Base-by-base conservation (phyloP, 768 basidiomycete genomes). In the Nidularia pulvinata region DNA sequence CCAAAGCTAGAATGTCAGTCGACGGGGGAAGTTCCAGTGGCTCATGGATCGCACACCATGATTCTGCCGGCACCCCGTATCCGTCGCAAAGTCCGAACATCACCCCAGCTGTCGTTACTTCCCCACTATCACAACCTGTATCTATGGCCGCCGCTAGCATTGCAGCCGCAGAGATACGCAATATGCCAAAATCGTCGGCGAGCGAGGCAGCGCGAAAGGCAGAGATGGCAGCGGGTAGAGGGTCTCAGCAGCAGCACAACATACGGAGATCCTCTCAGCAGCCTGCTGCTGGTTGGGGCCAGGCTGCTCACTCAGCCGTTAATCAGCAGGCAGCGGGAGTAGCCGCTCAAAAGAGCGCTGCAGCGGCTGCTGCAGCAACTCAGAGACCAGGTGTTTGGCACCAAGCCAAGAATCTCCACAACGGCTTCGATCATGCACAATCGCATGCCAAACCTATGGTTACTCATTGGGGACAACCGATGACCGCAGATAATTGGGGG, bases 141-240 rank as follows among this genome's bases (percentile, higher is more conserved):
- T 59, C 59, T 39, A 58, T 61, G 10, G 59, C 61, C 44, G 57
- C 55, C 10, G 60, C 59, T 25, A 61, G 59, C 11, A 51, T 58
- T 25, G 56, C 57, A 52, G 56, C 59, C 4, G 57, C 54, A 43
- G 52, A 56, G 25, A 59, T 57, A 36, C 55, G 61, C 45, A 55
- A 62, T 42, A 50, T 57, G 37, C 37, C 37, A 39, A 10, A 39
- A 25, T 64, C 62, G 9, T 61, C 63, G 13, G 68, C 70, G 7
- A 71, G 70, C 54, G 65, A 64, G 53, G 66, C 61, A 25, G 66
- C 66, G 32, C 55, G 61, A 48, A 63, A 56, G 49, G 45, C 61
- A 39, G 66, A 67, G 51, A 59, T 10, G 1, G 16, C 10, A 39
- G 10, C 37, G 10, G 10, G 10, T 39, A 10, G 10, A 10, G 37